Percentiles rank a stretch among this genome's conserved stretches.
Evolutionary conservation across 768 basidiomycete genomes (phyloP).

Genomic region (Phylloporus arenicola): DNA sequence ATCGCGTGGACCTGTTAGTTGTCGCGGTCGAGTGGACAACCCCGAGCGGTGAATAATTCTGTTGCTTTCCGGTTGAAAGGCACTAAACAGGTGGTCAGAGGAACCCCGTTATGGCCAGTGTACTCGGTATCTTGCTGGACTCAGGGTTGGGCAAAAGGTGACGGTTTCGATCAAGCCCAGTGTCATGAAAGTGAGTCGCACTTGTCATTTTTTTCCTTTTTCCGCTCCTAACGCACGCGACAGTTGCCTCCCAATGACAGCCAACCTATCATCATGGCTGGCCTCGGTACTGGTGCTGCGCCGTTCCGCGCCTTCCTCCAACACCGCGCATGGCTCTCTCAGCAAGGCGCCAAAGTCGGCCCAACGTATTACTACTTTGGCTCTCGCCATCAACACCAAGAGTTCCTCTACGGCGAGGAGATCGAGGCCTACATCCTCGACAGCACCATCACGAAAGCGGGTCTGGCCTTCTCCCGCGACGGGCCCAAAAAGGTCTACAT

Average conservation of each 20-base stretch:
- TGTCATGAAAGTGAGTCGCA: slow-evolving; percentile 84
- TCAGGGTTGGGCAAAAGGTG: slow-evolving; percentile 85
- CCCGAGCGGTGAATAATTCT: slow-evolving; percentile 57
- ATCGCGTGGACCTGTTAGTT: slow-evolving; percentile 90
- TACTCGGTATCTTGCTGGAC: slow-evolving; percentile 84
- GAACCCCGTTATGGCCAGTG: slow-evolving; percentile 85
- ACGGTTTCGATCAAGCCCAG: slow-evolving; percentile 98
- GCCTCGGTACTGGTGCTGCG: slow-evolving; percentile 95
- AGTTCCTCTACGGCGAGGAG: slow-evolving; percentile 95
- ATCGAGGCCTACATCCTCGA: slow-evolving; percentile 90
- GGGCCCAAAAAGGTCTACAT: slow-evolving; percentile 93
- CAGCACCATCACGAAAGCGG: slow-evolving; percentile 80
- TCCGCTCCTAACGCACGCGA: slow-evolving; percentile 8
- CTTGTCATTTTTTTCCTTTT: neutral
- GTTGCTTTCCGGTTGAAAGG: neutral
- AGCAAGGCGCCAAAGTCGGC: slow-evolving; percentile 76
- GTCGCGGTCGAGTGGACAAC: slow-evolving; percentile 95
- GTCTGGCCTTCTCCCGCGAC: slow-evolving; percentile 96
- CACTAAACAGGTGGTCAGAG: slow-evolving; percentile 41
- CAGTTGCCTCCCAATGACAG: slow-evolving; percentile 78
- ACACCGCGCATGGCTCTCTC: slow-evolving; percentile 78
- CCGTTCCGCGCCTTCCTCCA: slow-evolving; percentile 99
- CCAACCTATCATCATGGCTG: slow-evolving; percentile 97
- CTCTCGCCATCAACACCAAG: slow-evolving; percentile 89
- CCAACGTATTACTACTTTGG: slow-evolving; percentile 99